Conservation (phyloP, 495 filamentous ascomycete species). For the Podospora sp. region DNA sequence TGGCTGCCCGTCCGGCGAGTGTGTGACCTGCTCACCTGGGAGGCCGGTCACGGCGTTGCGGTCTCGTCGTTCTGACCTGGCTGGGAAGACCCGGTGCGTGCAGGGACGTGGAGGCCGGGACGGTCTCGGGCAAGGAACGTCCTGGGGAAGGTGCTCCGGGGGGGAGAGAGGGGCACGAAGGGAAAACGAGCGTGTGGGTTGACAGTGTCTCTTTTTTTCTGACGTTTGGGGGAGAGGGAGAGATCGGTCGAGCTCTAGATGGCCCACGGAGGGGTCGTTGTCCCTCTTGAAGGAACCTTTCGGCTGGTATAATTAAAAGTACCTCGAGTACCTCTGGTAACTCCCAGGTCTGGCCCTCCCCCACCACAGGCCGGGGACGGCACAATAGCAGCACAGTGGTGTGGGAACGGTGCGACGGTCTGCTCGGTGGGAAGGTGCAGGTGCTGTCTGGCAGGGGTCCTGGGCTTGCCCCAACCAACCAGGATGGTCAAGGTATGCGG, state of each 20-base stretch:
- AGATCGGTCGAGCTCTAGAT: slow-evolving; percentile 5
- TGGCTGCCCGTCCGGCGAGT: background rate
- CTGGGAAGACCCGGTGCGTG: background rate
- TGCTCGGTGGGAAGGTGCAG: no score
- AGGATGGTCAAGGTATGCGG: no score
- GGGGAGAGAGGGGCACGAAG: background rate
- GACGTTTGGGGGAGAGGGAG: slow-evolving; percentile 1
- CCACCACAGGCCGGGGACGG: background rate
- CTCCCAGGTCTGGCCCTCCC: background rate
- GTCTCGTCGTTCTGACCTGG: background rate
- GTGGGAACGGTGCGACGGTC: no score
- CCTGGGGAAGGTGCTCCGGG: background rate
- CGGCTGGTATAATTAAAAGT: background rate
- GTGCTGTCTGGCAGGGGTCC: no score
- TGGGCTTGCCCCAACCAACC: no score
- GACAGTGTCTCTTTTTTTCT: background rate
- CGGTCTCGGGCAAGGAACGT: background rate
- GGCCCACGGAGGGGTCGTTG: background rate
- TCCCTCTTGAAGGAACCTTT: background rate
- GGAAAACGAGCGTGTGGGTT: slow-evolving; percentile 20
- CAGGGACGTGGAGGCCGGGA: background rate
- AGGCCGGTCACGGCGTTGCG: background rate
- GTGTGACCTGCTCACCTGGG: slow-evolving; percentile 12
- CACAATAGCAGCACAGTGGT: no score
- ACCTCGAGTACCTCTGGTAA: background rate